These are phyloP conservation scores for Dittrichia graveolens DNA, from an alignment of 129 eudicot genomes.

Conservation along the genomic window DNA sequence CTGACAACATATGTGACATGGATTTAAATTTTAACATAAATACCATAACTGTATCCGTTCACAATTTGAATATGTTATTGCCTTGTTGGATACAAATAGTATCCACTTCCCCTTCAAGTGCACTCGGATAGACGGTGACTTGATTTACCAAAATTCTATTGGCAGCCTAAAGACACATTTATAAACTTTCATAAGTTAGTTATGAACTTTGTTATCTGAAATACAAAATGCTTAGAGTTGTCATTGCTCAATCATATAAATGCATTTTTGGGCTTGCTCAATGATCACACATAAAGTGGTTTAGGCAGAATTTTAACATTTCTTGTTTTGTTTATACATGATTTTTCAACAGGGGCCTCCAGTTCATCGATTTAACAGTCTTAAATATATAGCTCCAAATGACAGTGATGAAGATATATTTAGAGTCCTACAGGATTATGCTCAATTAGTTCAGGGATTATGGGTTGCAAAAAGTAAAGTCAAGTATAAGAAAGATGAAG, in stretches of 20 bases:
- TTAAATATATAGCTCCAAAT: constrained; percentile 75
- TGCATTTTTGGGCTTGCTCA: not conserved
- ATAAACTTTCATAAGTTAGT: no score
- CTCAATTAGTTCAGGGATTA: constrained; percentile 74
- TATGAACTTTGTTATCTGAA: no score
- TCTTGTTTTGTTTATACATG: not conserved
- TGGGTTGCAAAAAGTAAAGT: constrained; percentile 79
- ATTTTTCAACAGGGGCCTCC: constrained; percentile 55
- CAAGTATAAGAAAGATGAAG: constrained; percentile 35
- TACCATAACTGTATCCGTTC: not conserved
- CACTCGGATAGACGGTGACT: not conserved
- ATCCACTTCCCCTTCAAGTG: not conserved
- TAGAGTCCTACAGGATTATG: constrained; percentile 48
- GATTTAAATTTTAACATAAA: not conserved
- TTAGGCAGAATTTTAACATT: not conserved
- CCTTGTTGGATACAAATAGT: not conserved
- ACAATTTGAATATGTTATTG: not conserved
- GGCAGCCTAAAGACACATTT: not conserved
- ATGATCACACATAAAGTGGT: not conserved
- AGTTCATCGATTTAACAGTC: constrained; percentile 56
- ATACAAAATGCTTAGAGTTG: no score
- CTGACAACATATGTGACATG: not conserved
- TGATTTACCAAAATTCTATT: not conserved
- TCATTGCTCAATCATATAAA: no score
- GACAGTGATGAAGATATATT: constrained; percentile 55